A percentile compares a stretch with the other conserved stretches of the same genome.
phyloP scores from a whole-genome alignment of 768 basidiomycete species.

The Lentinula boryana region DNA sequence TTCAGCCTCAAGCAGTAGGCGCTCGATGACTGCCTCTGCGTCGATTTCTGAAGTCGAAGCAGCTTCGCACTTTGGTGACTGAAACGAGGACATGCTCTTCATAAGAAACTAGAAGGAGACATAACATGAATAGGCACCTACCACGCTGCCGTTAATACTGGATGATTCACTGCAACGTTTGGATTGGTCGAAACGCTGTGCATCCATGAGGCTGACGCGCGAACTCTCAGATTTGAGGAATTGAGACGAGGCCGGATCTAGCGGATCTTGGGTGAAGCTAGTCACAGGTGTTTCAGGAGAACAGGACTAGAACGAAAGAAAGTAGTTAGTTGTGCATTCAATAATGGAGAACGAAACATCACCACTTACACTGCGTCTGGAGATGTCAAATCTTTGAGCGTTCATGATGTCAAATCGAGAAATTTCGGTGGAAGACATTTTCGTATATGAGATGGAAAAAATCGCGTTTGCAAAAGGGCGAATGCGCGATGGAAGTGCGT shows the following conservation, averaged over 20 bases:
- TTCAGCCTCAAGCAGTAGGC: neutral
- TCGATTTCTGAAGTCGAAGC: neutral
- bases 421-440: neutral
- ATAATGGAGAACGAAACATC: neutral
- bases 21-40: neutral
- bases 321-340: neutral
- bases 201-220: neutral
- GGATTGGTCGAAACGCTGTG: neutral
- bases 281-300: neutral
- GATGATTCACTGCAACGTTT: neutral
- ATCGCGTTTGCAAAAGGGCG: neutral
- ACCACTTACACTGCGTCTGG: conserved; percentile 17
- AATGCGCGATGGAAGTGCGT: neutral
- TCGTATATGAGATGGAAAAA: neutral
- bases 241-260: neutral
- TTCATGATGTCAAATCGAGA: conserved; percentile 16
- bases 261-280: neutral
- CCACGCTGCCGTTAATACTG: neutral
- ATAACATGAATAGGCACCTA: neutral
- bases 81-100: neutral
- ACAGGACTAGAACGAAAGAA: neutral
- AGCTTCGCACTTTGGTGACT: neutral
- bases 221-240: neutral
- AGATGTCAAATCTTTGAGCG: conserved; percentile 23
- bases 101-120: neutral